These are phyloP conservation scores for Tricholoma hemisulphureum DNA, from an alignment of 768 basidiomycete genomes.

Conservation along the genomic window DNA sequence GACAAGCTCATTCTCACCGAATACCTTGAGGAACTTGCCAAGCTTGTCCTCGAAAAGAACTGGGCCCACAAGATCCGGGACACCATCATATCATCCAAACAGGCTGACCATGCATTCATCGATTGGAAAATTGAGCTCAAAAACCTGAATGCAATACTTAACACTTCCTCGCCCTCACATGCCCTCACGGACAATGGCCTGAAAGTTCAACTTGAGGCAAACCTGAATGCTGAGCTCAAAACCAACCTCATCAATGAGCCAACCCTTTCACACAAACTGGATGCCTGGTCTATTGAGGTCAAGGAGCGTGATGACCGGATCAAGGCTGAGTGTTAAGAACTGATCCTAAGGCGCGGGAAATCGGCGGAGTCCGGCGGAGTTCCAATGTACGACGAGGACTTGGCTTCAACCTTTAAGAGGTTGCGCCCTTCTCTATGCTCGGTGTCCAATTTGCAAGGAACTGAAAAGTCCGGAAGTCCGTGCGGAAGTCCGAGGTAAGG, in stretches of 20 bases:
- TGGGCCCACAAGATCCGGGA: conserved; percentile 4
- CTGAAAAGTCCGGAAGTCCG: too few species aligned
- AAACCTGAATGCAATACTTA: conserved; percentile 12
- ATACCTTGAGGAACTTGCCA: conserved; percentile 14
- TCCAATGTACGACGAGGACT: too few species aligned
- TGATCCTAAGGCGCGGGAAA: too few species aligned
- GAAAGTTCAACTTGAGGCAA: conserved; percentile 13
- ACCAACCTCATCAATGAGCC: conserved; percentile 2
- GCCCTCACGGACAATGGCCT: background rate
- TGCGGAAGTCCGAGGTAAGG: too few species aligned
- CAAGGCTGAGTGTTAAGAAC: too few species aligned
- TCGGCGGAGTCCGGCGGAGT: too few species aligned
- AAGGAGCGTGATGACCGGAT: conserved; percentile 1
- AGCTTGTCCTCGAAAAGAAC: conserved; percentile 5
- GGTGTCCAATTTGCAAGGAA: too few species aligned
- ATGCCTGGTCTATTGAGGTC: background rate
- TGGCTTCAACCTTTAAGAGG: too few species aligned
- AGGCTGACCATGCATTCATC: conserved; percentile 11
- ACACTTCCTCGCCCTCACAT: background rate
- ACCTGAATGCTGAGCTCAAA: conserved; percentile 4
- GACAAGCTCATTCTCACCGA: conserved; percentile 12
- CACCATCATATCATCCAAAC: conserved; percentile 7
- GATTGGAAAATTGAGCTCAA: conserved; percentile 19
- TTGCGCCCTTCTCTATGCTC: too few species aligned
- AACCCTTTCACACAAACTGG: background rate